phyloP scores from a whole-genome alignment of 495 filamentous ascomycete genomes.

The Umbilicaria muhlenbergii region DNA sequence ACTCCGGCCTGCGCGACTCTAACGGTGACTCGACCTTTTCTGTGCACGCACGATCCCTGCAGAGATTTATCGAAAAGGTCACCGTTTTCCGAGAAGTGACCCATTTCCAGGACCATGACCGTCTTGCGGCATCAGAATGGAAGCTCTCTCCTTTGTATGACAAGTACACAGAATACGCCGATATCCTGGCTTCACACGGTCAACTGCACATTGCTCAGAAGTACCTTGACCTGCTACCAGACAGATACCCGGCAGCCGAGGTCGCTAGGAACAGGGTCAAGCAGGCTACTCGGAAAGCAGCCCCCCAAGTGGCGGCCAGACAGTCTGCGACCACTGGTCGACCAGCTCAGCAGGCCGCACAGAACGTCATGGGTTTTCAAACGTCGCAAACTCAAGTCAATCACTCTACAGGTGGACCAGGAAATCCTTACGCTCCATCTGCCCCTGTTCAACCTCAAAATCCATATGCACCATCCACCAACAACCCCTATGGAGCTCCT shows the following conservation, averaged over 20 bases:
- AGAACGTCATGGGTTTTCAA: constrained; percentile 1
- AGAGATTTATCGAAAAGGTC: constrained; percentile 95
- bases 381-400: constrained; percentile 1
- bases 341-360: constrained; percentile 11
- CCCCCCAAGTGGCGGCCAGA: constrained; percentile 23
- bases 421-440: constrained; percentile 19
- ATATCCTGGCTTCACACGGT: constrained; percentile 83
- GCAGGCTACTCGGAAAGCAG: constrained; percentile 61
- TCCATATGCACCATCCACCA: constrained; percentile 42
- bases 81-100: constrained; percentile 91
- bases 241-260: constrained; percentile 75
- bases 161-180: constrained; percentile 93
- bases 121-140: constrained; percentile 57
- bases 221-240: constrained; percentile 80
- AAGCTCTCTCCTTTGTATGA: constrained; percentile 79
- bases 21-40: constrained; percentile 70
- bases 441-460: constrained; percentile 30
- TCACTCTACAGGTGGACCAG: constrained; percentile 14
- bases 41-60: constrained; percentile 74
- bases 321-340: constrained; percentile 15
- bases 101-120: constrained; percentile 74
- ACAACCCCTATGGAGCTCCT: constrained; percentile 2
- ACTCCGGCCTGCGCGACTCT: constrained; percentile 49
- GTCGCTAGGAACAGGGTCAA: constrained; percentile 75
- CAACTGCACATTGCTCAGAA: constrained; percentile 73